Base-by-base conservation (phyloP, 2,329 filamentous ascomycete species). In the Penicillium sumatraense region DNA sequence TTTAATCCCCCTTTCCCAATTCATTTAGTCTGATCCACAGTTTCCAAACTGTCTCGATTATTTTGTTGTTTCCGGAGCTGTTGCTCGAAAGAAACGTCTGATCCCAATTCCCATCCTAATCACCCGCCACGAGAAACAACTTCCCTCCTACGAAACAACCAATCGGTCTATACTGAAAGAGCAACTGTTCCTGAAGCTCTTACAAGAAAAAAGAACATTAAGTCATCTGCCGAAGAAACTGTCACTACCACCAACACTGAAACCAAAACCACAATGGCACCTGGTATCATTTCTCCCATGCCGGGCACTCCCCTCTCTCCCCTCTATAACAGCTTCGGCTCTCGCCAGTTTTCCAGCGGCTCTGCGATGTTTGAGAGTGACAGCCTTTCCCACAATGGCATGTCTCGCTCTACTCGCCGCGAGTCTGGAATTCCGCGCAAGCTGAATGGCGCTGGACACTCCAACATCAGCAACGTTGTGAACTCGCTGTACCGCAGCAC, bases 391-490 rank as follows among this genome's bases (percentile, higher is more conserved):
- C 60, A 66, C 27, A 57, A 58, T 52, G 58, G 56, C 23, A 44
- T 44, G 40, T 44, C 40, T 44, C 57, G 59, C 21, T 63, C 61
- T 23, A 53, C 57, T 20, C 63, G 42, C 51, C 59, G 59, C 21
- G 64, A 63, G 36, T 64, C 36, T 40, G 53, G 46, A 41, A 44
- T 57, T 36, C 44, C 52, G 7, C 59, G 60, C 18, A 61, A 58
- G 24, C 18, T 54, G 8, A 58, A 51, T 35, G 56, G 54, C 24
- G 51, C 49, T 24, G 66, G 68, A n/a, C 63, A 57, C 6, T 70
- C 69, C 16, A 62, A 64, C 33, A 68, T 72, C 41, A 65, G 65
- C 31, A 69, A 53, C 24, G 60, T 72, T 6, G 68, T 73, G 8
- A 65, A 69, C 40, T 54, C 63, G 9, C 60, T 72, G 11, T 63